Percentiles rank a stretch among this genome's conserved stretches.
These are phyloP conservation scores for Aspergillus costaricaensis DNA, from an alignment of 2,329 filamentous ascomycete genomes.

Conservation along the genomic window DNA sequence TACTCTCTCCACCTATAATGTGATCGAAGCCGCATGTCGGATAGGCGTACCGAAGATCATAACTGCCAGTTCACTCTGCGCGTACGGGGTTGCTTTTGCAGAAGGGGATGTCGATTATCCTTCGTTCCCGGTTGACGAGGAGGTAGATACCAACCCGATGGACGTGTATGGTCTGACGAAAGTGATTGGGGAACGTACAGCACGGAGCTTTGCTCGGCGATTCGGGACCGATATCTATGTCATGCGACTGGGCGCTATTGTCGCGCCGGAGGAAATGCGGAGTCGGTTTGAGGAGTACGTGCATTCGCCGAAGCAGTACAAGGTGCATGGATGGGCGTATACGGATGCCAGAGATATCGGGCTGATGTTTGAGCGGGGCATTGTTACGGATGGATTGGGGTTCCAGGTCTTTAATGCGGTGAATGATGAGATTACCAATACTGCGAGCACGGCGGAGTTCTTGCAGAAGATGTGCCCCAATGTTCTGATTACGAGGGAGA, in stretches of 20 bases:
- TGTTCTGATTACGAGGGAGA: conserved; percentile 55
- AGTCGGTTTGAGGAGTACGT: conserved; percentile 56
- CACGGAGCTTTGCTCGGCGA: conserved; percentile 57
- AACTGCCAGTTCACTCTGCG: conserved; percentile 61
- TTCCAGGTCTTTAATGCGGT: conserved; percentile 68
- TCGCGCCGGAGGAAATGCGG: conserved; percentile 60
- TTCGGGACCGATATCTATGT: conserved; percentile 62
- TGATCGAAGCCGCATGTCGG: conserved; percentile 64
- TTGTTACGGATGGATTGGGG: conserved; percentile 57
- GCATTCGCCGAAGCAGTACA: conserved; percentile 52
- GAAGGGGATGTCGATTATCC: conserved; percentile 60
- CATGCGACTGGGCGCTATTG: conserved; percentile 62
- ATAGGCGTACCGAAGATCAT: conserved; percentile 64
- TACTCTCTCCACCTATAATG: conserved; percentile 60
- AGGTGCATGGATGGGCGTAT: conserved; percentile 64
- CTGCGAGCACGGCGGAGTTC: conserved; percentile 56
- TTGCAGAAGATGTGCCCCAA: conserved; percentile 53
- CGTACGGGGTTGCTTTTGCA: conserved; percentile 63
- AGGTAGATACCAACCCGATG: conserved; percentile 61
- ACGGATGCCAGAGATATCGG: conserved; percentile 62
- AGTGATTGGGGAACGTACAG: conserved; percentile 60
- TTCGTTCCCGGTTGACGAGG: conserved; percentile 61
- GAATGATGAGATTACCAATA: conserved; percentile 61
- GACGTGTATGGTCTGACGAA: conserved; percentile 65
- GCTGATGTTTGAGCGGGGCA: conserved; percentile 59